Conservation (phyloP, 108 stramenopile genomes). For the Cyclotella cryptica region DNA sequence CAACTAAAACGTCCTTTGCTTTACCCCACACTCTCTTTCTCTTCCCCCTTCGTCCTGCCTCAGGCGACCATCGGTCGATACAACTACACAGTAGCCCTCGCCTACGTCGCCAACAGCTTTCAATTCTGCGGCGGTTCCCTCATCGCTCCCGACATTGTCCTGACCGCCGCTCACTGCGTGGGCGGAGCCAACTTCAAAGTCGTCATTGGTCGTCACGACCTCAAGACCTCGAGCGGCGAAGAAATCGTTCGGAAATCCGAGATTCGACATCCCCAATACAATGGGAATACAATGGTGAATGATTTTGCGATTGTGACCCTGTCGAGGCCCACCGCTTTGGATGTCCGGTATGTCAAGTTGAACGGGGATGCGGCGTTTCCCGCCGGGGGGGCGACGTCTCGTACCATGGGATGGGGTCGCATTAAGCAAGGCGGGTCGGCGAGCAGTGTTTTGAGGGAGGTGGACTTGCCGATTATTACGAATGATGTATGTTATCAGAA, state of each 20-base stretch:
- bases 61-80: background rate
- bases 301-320: constrained; percentile 52
- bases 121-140: constrained; percentile 24
- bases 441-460: constrained; percentile 15
- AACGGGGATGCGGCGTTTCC: constrained; percentile 18
- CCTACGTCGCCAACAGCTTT: background rate
- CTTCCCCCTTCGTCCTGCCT: background rate
- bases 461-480: constrained; percentile 44
- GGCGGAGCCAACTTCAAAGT: background rate
- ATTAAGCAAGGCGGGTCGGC: background rate
- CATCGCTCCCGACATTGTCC: constrained; percentile 16
- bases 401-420: constrained; percentile 11
- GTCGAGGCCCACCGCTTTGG: constrained; percentile 1
- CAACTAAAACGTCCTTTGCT: background rate
- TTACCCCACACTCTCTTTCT: background rate
- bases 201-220: constrained; percentile 4
- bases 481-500: constrained; percentile 37
- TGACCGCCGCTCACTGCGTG: constrained; percentile 34
- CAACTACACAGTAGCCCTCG: background rate
- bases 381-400: background rate
- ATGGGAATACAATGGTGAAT: constrained; percentile 20
- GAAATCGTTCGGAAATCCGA: background rate
- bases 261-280: constrained; percentile 47
- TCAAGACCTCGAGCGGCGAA: background rate
- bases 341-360: constrained; percentile 11